Evolutionary conservation across 352 stramenopile species (phyloP), one percentile per base, ranked within the genome.

Genomic region (Blastocystis sp.): DNA sequence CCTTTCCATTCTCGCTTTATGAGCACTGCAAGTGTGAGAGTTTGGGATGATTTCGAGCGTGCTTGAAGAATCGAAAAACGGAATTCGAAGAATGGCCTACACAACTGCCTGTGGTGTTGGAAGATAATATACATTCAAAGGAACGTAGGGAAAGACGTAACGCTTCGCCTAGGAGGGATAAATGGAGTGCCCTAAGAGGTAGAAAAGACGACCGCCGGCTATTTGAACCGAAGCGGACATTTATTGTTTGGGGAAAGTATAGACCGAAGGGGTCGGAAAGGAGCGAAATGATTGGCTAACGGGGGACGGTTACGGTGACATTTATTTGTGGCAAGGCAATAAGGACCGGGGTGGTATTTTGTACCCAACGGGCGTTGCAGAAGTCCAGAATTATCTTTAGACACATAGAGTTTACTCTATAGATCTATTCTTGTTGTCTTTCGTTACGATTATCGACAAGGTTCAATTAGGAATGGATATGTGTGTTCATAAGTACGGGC

Each of bases 351-450:
- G 74, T 70, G 34, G 74, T 66, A 59, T 84, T 84, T 84, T 70
- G 19, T 66, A 84, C 74, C 57, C 19, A 17, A 34, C 38, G 65
- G 57, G 45, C 48, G 61, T 84, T 68, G 45, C 52, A 42, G 66
- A 57, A 69, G 34, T 84, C 4, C 57, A 59, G 21, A 68, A 54
- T 57, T 68, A 38, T 84, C 52, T 84, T 59, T 57, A 69, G 57
- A 70, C 21, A 84, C 74, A 84, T 54, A 66, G 74, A 69, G 74
- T 66, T 68, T 28, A 28, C 57, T 69, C 74, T 69, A 68, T 59
- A 24, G 65, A 70, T 84, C 74, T 84, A 69, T 84, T 84, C 74
- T 84, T 84, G 74, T 84, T 84, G 48, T 84, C 45, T 84, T 84
- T 66, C 34, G 43, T 63, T 70, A 57, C 19, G 21, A 43, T 52